A percentile compares a stretch with the other conserved stretches of the same genome.
phyloP scores from a whole-genome alignment of 371 early-diverging fungal species.

The Circinella minor region DNA sequence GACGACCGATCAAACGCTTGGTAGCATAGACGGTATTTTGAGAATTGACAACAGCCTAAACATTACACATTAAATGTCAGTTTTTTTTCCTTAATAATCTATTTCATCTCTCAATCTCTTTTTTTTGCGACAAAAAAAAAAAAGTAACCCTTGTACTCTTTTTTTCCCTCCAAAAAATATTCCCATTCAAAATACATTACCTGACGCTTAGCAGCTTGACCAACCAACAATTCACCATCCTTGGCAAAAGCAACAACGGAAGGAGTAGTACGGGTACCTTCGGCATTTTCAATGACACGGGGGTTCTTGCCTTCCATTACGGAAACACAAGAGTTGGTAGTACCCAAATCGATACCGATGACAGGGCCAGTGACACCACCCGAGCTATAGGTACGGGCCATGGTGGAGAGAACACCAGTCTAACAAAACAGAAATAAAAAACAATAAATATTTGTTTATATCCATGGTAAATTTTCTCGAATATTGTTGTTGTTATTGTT shows the following conservation, averaged over 20 bases:
- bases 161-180: neutral
- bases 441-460: slow-evolving; percentile 1
- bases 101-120: neutral
- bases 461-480: neutral
- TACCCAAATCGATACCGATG: slow-evolving; percentile 99
- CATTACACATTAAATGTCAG: neutral
- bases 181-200: slow-evolving; percentile 36
- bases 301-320: slow-evolving; percentile 98
- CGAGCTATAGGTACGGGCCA: slow-evolving; percentile 44
- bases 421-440: slow-evolving; percentile 9
- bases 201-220: slow-evolving; percentile 96
- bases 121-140: too few species aligned
- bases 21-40: slow-evolving; percentile 92
- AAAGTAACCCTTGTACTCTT: too few species aligned
- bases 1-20: slow-evolving; percentile 97
- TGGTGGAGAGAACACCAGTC: slow-evolving; percentile 27
- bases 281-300: slow-evolving; percentile 95
- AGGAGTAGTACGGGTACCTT: slow-evolving; percentile 98
- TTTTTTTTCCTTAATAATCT: neutral
- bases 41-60: slow-evolving; percentile 90
- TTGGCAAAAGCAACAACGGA: slow-evolving; percentile 96
- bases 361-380: slow-evolving; percentile 90
- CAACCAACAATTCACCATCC: slow-evolving; percentile 93
- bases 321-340: slow-evolving; percentile 99
- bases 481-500: neutral